Conservation (phyloP, 1,139 yeast species). For the Pichia inconspicua region DNA sequence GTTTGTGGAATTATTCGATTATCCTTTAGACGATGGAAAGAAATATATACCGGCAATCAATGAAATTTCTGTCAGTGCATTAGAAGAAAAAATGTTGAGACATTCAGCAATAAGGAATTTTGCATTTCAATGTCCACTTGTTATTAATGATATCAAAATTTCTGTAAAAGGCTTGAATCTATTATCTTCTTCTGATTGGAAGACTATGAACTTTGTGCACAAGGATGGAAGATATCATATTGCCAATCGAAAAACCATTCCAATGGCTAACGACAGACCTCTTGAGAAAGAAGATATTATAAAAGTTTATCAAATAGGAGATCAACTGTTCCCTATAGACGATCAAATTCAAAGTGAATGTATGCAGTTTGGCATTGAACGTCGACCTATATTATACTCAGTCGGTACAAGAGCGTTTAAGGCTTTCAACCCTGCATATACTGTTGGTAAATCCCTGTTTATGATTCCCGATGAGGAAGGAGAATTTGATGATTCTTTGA, state of each 20-base stretch:
- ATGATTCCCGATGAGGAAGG: conserved; percentile 49
- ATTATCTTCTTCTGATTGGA: conserved; percentile 39
- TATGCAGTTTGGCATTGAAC: conserved; percentile 29
- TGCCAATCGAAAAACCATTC: conserved; percentile 43
- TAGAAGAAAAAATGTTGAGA: conserved; percentile 45
- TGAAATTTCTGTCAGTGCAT: conserved; percentile 39
- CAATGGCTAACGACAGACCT: conserved; percentile 38
- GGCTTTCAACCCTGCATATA: conserved; percentile 44
- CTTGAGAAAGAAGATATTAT: conserved; percentile 30
- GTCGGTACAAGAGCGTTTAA: conserved; percentile 55
- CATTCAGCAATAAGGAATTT: conserved; percentile 57
- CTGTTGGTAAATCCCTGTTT: conserved; percentile 49
- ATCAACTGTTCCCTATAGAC: conserved; percentile 34
- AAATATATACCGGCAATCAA: conserved; percentile 24
- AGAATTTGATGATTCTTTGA: conserved; percentile 51
- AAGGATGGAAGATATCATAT: conserved; percentile 44
- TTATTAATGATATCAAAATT: conserved; percentile 46
- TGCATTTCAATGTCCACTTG: conserved; percentile 53
- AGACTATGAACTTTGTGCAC: conserved; percentile 37
- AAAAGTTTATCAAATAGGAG: conserved; percentile 39
- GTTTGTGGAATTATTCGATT: conserved; percentile 40
- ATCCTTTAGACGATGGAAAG: conserved; percentile 12
- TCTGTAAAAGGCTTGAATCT: conserved; percentile 67
- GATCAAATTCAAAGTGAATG: conserved; percentile 6
- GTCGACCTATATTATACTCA: conserved; percentile 41